A percentile compares a stretch with the other conserved stretches of the same genome.
Evolutionary conservation across 441 rosid species (phyloP).

Genomic region (Macaranga tanarius): DNA sequence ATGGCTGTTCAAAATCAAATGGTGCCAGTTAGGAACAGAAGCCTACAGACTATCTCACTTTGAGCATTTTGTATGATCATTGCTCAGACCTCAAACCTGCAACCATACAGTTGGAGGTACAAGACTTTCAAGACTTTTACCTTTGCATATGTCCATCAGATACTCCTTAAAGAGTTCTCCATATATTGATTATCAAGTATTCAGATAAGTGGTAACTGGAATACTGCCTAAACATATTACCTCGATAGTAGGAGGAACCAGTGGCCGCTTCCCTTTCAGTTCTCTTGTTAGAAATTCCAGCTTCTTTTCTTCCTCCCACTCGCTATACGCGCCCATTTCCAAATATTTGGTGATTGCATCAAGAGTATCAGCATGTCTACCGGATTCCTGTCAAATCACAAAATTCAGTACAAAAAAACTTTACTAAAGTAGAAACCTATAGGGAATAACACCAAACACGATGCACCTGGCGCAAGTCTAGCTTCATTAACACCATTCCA

Average conservation of each 20-base stretch:
- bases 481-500: constrained; percentile 94
- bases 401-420: constrained; percentile 21
- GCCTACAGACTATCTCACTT: background rate
- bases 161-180: too few relatives aligned
- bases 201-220: background rate
- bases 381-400: constrained; percentile 65
- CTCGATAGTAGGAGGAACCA: constrained; percentile 81
- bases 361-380: constrained; percentile 79
- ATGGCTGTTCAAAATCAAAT: background rate
- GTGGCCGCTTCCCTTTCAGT: constrained; percentile 88
- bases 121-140: background rate
- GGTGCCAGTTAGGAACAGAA: background rate
- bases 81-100: background rate
- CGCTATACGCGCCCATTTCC: constrained; percentile 93
- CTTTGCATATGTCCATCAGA: background rate
- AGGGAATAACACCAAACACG: constrained; percentile 19
- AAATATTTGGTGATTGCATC: constrained; percentile 84
- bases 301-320: constrained; percentile 94
- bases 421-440: background rate
- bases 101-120: background rate
- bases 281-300: constrained; percentile 81
- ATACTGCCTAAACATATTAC: constrained; percentile 36
- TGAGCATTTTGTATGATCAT: background rate
- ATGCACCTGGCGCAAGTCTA: constrained; percentile 88
- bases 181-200: too few relatives aligned